Evolutionary conservation across 2,329 filamentous ascomycete genomes (phyloP), one percentile per base, ranked within the genome.

Genomic region (Mycosphaerelloides madeirae): DNA sequence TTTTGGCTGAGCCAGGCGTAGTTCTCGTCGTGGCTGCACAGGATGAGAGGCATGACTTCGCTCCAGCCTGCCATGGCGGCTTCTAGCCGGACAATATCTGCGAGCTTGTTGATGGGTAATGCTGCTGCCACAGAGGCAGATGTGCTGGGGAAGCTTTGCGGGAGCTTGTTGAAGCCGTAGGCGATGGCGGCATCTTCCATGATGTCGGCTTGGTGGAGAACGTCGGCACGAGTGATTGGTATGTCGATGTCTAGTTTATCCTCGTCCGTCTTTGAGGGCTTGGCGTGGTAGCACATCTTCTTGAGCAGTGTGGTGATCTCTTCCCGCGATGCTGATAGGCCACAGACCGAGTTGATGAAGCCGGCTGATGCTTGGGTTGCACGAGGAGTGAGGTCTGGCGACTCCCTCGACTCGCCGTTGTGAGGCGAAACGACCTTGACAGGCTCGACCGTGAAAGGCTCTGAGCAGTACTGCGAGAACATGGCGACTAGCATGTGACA

Each of bases 151-250:
- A 91, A 88, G 38, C 84, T 82, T 41, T 89, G 84, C 1, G 91
- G 90, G 14, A 98, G 83, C 52, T 86, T 88, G 76, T 98, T 98
- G 79, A 95, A 98, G 54, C 94, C 93, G 67, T 97, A 96, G 41
- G 88, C 89, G 54, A 98, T 93, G 31, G 89, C 93, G 15, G 94
- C 83, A 64, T 98, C 94, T 71, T 98, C 93, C 91, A 98, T 98
- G 56, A 98, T 87, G 65, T 98, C 93, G 59, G 89, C 94, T 64
- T 96, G 86, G 68, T 98, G 93, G 25, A 98, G 81, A 32, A 98
- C 84, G 66, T 98, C 93, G 37, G 93, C 91, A 51, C 93, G 81
- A 36, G 90, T 97, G 25, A 90, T 81, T 7, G 93, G 93, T 18
- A 97, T 80, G 29, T 83, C 78, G 20, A 97, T 83, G 60, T 94